Conservation (phyloP, 768 basidiomycete genomes). For the Russula sp. region DNA sequence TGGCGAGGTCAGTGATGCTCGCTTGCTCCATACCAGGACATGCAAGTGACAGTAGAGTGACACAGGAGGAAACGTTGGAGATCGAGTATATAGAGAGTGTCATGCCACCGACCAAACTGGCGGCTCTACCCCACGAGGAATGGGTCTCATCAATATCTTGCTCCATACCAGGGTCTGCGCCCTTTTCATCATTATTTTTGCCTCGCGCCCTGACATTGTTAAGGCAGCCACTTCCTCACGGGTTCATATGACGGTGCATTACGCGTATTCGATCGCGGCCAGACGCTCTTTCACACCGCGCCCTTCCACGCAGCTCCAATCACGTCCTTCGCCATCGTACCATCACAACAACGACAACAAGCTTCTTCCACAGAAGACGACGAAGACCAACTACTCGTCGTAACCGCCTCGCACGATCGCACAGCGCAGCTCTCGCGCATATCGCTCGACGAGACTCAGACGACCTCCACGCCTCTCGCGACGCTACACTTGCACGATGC, state of each 20-base stretch:
- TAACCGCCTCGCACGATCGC: constrained; percentile 76
- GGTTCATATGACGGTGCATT: constrained; percentile 79
- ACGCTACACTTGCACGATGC: constrained; percentile 82
- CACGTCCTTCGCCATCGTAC: constrained; percentile 59
- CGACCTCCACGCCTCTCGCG: constrained; percentile 43
- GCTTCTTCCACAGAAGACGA: constrained; percentile 28
- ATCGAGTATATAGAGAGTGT: constrained; percentile 31
- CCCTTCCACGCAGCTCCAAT: constrained; percentile 62
- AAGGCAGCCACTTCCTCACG: constrained; percentile 62
- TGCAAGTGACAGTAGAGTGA: constrained; percentile 2
- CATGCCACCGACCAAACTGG: constrained; percentile 41
- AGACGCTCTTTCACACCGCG: constrained; percentile 51
- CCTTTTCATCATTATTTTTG: neutral
- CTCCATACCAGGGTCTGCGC: constrained; percentile 50
- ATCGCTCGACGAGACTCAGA: constrained; percentile 24
- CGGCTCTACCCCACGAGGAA: constrained; percentile 81
- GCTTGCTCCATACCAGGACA: neutral
- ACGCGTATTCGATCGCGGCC: constrained; percentile 69
- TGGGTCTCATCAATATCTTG: constrained; percentile 88
- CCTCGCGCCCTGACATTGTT: constrained; percentile 15
- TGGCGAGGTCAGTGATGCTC: constrained; percentile 54
- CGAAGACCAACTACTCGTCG: constrained; percentile 45
- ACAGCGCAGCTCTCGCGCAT: constrained; percentile 56
- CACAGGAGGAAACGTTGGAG: constrained; percentile 74
- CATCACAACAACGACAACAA: constrained; percentile 33